Conservation (phyloP, 2,329 filamentous ascomycete species). For the Penicillium sp. region DNA sequence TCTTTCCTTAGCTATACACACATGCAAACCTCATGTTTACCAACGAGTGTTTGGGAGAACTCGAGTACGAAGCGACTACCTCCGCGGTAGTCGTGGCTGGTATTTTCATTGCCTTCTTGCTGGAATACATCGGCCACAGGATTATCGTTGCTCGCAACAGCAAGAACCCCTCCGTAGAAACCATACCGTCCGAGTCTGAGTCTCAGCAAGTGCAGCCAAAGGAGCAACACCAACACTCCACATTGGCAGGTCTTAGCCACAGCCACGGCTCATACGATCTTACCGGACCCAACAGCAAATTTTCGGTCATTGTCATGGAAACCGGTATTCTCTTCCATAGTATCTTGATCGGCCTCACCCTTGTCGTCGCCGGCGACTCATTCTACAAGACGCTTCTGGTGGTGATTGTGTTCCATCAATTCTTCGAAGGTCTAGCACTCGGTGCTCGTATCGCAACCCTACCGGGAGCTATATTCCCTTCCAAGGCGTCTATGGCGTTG, state of each 20-base stretch:
- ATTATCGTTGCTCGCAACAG: slow-evolving; percentile 42
- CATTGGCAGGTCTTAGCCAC: slow-evolving; percentile 32
- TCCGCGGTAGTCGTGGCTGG: slow-evolving; percentile 72
- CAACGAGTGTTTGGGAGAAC: slow-evolving; percentile 64
- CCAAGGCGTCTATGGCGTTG: slow-evolving; percentile 58
- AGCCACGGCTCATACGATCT: slow-evolving; percentile 33
- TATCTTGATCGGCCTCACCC: slow-evolving; percentile 51
- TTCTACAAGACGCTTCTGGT: slow-evolving; percentile 53
- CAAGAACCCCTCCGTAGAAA: slow-evolving; percentile 11
- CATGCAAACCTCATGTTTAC: slow-evolving; percentile 71
- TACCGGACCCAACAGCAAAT: slow-evolving; percentile 45
- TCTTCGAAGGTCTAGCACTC: slow-evolving; percentile 74
- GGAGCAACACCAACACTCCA: slow-evolving; percentile 7
- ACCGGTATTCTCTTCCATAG: slow-evolving; percentile 72
- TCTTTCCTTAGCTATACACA: slow-evolving; percentile 59
- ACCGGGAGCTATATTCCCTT: slow-evolving; percentile 26
- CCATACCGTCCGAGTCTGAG: slow-evolving; percentile 1
- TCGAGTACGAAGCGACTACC: slow-evolving; percentile 67
- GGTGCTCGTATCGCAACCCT: slow-evolving; percentile 67
- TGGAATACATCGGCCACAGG: slow-evolving; percentile 66
- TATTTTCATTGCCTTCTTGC: slow-evolving; percentile 67
- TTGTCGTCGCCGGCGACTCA: slow-evolving; percentile 49
- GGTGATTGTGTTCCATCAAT: slow-evolving; percentile 74
- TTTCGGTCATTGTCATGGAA: slow-evolving; percentile 68
- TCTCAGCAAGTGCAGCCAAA: slow-evolving; percentile 6